A percentile compares a stretch with the other conserved stretches of the same genome.
Conservation (phyloP, 257 asterid species). For the Lavandula angustifolia region DNA sequence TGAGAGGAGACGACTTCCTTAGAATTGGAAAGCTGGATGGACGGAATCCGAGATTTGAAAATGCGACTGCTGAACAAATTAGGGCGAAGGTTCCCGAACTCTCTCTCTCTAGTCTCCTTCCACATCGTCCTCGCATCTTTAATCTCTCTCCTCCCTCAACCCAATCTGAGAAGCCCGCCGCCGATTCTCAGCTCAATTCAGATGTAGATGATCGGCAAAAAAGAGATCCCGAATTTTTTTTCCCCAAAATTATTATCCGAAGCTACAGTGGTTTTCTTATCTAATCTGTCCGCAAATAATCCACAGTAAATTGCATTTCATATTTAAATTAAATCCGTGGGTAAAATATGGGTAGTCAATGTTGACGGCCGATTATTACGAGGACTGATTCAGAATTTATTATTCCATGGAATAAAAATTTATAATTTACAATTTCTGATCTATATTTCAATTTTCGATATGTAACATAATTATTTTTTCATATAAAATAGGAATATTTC, state of each 20-base stretch:
- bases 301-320: background rate
- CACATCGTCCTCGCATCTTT: conserved; percentile 99
- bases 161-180: conserved; percentile 33
- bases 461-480: no score
- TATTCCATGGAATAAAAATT: no score
- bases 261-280: background rate
- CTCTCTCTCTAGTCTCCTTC: conserved; percentile 94
- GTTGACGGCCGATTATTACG: no score
- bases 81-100: conserved; percentile 84
- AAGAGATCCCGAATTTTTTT: background rate
- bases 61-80: conserved; percentile 68
- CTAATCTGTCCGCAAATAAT: background rate
- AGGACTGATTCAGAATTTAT: no score
- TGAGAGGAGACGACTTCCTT: conserved; percentile 89
- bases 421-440: no score
- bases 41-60: conserved; percentile 60
- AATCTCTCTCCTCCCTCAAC: conserved; percentile 45
- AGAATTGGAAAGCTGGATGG: conserved; percentile 84
- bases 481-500: no score
- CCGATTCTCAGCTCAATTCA: conserved; percentile 31
- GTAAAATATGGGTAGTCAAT: no score
- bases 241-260: no score
- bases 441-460: no score
- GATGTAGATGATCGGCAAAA: conserved; percentile 23
- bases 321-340: no score